Conservation (phyloP, 148 eudicot species). For the Drosera capensis region DNA sequence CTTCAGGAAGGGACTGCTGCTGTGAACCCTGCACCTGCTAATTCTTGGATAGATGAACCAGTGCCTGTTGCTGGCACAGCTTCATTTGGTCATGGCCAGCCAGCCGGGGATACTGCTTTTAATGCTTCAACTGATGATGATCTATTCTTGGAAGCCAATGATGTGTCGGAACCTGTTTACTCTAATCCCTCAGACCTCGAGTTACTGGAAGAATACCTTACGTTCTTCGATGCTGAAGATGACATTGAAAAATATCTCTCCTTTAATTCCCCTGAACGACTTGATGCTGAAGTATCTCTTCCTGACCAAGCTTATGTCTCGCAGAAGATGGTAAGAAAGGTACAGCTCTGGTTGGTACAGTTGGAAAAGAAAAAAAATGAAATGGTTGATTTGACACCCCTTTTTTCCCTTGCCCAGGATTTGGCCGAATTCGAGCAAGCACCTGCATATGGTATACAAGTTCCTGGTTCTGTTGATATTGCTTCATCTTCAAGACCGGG, state of each 20-base stretch:
- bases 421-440: constrained; percentile 16
- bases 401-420: constrained; percentile 18
- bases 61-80: background rate
- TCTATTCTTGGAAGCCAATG: constrained; percentile 49
- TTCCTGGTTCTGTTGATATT: constrained; percentile 14
- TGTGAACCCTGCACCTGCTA: constrained; percentile 16
- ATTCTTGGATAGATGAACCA: constrained; percentile 13
- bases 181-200: constrained; percentile 29
- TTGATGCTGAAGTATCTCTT: constrained; percentile 14
- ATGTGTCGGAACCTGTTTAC: constrained; percentile 32
- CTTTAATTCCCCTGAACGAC: constrained; percentile 25
- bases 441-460: constrained; percentile 19
- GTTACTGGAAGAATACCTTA: constrained; percentile 35
- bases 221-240: constrained; percentile 29
- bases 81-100: constrained; percentile 14
- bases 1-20: constrained; percentile 28
- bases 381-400: background rate
- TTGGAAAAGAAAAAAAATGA: background rate
- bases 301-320: constrained; percentile 22
- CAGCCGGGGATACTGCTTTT: constrained; percentile 18
- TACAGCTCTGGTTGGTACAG: background rate
- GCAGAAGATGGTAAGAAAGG: constrained; percentile 24
- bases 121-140: constrained; percentile 25
- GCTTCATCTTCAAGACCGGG: constrained; percentile 43
- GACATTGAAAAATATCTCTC: constrained; percentile 26